These are phyloP conservation scores for Medicago lupulina DNA, from an alignment of 306 rosid genomes.

Conservation along the genomic window DNA sequence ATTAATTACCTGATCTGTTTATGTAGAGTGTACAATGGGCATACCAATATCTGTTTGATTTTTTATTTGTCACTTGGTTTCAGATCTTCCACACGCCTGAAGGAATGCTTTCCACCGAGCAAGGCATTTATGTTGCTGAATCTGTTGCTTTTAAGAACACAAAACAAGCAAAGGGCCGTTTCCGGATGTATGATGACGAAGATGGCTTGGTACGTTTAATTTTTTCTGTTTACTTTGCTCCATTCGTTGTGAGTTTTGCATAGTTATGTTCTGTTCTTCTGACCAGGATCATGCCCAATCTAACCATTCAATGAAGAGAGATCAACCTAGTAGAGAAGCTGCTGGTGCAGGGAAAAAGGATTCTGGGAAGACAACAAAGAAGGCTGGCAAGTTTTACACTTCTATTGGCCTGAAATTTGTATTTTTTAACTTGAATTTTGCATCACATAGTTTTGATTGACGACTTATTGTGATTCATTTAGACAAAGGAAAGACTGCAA, in stretches of 20 bases:
- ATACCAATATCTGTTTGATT: not conserved
- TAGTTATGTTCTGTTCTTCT: conserved; percentile 28
- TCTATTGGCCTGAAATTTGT: conserved; percentile 29
- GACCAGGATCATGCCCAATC: conserved; percentile 65
- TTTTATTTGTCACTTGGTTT: conserved; percentile 31
- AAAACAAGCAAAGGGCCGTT: conserved; percentile 88
- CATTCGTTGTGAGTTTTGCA: not conserved
- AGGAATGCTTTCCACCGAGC: conserved; percentile 88
- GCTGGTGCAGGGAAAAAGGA: conserved; percentile 75
- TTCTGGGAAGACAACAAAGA: conserved; percentile 68
- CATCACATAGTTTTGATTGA: not conserved
- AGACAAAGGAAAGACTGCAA: conserved; percentile 92
- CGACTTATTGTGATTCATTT: conserved; percentile 26
- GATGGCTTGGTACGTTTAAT: conserved; percentile 56
- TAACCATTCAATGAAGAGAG: conserved; percentile 72
- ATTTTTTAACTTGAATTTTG: conserved; percentile 9
- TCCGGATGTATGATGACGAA: conserved; percentile 72
- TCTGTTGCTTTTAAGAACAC: conserved; percentile 70
- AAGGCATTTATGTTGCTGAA: conserved; percentile 93
- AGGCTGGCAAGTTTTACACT: conserved; percentile 71
- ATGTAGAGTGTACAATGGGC: not conserved
- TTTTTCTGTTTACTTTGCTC: conserved; percentile 14
- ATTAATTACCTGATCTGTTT: conserved; percentile 1
- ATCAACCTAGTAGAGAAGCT: conserved; percentile 64
- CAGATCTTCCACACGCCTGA: conserved; percentile 95